Percentiles rank a stretch among this genome's conserved stretches.
Evolutionary conservation across 768 basidiomycete genomes (phyloP).

Genomic region (Fibroporia radiculosa): DNA sequence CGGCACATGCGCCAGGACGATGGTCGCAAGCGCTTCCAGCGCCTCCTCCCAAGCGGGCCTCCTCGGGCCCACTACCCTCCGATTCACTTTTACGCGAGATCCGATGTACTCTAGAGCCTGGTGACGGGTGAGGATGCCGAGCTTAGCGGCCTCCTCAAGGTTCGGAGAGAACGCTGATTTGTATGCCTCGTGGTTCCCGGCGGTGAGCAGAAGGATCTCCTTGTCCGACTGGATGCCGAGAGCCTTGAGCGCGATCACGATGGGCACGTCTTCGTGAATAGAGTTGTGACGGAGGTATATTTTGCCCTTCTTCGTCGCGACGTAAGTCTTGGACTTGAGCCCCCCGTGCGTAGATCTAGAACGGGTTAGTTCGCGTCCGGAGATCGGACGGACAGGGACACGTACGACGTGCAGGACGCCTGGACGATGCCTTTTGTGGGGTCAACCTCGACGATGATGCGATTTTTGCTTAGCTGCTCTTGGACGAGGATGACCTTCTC

Average conservation of each 20-base stretch:
- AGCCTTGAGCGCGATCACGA: slow-evolving; percentile 93
- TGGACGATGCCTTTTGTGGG: slow-evolving; percentile 82
- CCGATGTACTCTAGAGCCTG: slow-evolving; percentile 97
- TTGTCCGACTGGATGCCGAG: slow-evolving; percentile 96
- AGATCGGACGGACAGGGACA: slow-evolving; percentile 10
- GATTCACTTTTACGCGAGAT: slow-evolving; percentile 82
- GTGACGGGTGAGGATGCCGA: slow-evolving; percentile 85
- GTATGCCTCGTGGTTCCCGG: slow-evolving; percentile 86
- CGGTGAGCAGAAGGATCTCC: slow-evolving; percentile 90
- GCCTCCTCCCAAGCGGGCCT: slow-evolving; percentile 93
- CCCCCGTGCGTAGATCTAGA: slow-evolving; percentile 72
- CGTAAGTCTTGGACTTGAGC: slow-evolving; percentile 95
- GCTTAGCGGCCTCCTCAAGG: slow-evolving; percentile 88
- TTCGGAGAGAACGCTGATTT: slow-evolving; percentile 82
- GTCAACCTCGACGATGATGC: slow-evolving; percentile 97
- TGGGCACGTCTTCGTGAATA: slow-evolving; percentile 93
- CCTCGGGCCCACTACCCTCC: slow-evolving; percentile 71
- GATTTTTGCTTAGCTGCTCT: slow-evolving; percentile 97
- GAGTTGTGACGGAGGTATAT: slow-evolving; percentile 98
- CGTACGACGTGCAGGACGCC: slow-evolving; percentile 94
- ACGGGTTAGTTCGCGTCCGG: neutral
- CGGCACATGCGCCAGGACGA: slow-evolving; percentile 94
- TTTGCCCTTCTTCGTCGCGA: slow-evolving; percentile 88
- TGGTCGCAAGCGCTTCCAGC: slow-evolving; percentile 91
- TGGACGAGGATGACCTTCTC: slow-evolving; percentile 99